A percentile compares a stretch with the other conserved stretches of the same genome.
These are phyloP conservation scores for Kentomonas sorsogonicus DNA, from an alignment of 208 protist genomes.

Conservation along the genomic window DNA sequence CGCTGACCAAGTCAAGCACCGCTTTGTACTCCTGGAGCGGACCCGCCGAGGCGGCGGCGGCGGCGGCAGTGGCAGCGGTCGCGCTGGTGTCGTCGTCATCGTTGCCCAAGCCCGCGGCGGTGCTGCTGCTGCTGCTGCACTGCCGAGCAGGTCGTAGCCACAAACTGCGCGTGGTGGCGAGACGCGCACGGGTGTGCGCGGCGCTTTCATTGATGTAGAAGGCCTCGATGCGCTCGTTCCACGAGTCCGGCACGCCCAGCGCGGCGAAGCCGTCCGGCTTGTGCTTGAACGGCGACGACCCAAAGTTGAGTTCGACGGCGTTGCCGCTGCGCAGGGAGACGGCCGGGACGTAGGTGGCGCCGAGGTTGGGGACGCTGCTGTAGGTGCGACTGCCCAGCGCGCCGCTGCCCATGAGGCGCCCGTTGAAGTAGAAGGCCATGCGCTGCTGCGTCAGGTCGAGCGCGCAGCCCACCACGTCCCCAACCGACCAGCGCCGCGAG, in stretches of 20 bases:
- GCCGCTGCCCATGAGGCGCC: constrained; percentile 33
- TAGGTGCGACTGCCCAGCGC: neutral
- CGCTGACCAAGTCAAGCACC: too few species aligned
- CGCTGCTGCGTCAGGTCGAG: constrained; percentile 66
- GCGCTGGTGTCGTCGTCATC: too few species aligned
- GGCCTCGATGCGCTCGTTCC: constrained; percentile 86
- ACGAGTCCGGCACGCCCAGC: constrained; percentile 87
- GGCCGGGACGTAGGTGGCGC: constrained; percentile 61
- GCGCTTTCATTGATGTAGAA: constrained; percentile 74
- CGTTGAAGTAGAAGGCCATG: constrained; percentile 84
- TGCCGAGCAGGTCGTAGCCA: constrained; percentile 39
- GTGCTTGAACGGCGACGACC: constrained; percentile 73
- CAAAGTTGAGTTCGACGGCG: constrained; percentile 86
- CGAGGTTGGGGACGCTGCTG: constrained; percentile 35
- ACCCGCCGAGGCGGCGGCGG: too few species aligned
- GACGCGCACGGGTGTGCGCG: constrained; percentile 40
- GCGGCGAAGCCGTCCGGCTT: constrained; percentile 86
- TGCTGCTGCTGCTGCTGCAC: too few species aligned
- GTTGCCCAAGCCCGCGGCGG: too few species aligned
- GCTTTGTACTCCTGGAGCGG: too few species aligned
- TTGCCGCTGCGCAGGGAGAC: constrained; percentile 82
- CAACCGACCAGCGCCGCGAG: constrained; percentile 66
- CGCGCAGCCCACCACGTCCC: constrained; percentile 88
- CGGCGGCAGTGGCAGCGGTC: too few species aligned
- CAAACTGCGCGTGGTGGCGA: constrained; percentile 43